Evolutionary conservation across 345 rosid genomes (phyloP), one percentile per base, ranked within the genome.

Genomic region (Eutrema japonicum): DNA sequence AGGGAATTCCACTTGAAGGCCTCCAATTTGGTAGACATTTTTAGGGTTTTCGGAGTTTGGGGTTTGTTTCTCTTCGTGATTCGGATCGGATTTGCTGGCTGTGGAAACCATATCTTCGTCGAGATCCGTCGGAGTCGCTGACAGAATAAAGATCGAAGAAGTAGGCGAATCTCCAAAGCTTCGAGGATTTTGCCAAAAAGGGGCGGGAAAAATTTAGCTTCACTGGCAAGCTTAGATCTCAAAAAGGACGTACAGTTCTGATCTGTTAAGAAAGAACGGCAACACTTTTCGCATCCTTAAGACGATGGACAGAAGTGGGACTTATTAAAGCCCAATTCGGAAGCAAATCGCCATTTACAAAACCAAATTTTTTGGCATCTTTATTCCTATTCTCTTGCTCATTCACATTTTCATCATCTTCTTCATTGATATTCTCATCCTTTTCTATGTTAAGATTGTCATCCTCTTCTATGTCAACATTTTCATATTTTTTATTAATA

Each of bases 1-100:
- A 11, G 97, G 98, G 69, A 94, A 91, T 64, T 85, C 87, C 14
- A 94, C 98, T 51, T 73, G 84, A 52, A 89, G 82, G 3, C 98
- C 97, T 6, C 95, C 90, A 53, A 94, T 74, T 53, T 73, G 84
- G 82, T 86, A 75, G 5, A 64, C 81, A 66, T 79, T 81, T 64
- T 80, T 83, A 47, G 82, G 63, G 70, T 74, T 77, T 60, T 82
- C 83, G 14, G 77, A 36, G 14, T 66, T 82, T 59, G 74, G 75
- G 66, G 75, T 79, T 64, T 77, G 68, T 66, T 79, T 82, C 30
- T 32, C 49, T 38, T 70, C 80, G 22, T 78, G 61, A 64, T 75
- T 76, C 4, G 45, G 64, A 32, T 75, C 75, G 18, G 68, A 61
- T 38, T 63, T 54, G 8, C 54, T 47, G 13, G 57, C 57, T 13